Base-by-base conservation (phyloP, 208 protist species). In the Acanthamoeba royreba region DNA sequence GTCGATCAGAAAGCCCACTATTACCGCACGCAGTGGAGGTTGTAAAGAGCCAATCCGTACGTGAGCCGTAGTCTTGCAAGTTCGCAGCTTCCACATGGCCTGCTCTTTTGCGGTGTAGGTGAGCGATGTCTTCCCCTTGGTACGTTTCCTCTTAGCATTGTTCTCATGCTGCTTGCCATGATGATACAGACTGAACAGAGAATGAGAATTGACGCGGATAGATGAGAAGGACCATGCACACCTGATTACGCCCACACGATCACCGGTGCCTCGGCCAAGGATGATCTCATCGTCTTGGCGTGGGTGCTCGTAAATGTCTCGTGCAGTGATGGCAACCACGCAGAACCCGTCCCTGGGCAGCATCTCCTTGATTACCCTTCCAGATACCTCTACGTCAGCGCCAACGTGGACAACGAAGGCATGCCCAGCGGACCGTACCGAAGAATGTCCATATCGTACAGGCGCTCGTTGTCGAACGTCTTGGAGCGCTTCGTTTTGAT, bases 361-460 rank as follows among this genome's bases (percentile, higher is more conserved):
- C 40, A 85, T 25, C 74, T 85, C 74, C 46, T 85, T 46, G 40
- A 85, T 85, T 11, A 85, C 74, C 46, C 74, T 85, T 25, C 25
- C 22, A 13, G 5, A 0, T 11, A 19, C 40, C 28, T 81, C 33
- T 0, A 40, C 55, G 55, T 4, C 19, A 4, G 25, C 19, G 55
- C 49, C 46, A 85, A 0, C 38, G n/a, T 28, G 40, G 0, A 42
- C 40, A 5, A 42, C 40, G 40, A 2, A 81, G 11, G n/a, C 33
- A 81, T 7, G 40, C n/a, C 22, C 13, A 81, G 9, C 22, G 5
- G 22, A 40, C 22, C 35, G 40, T 1, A 81, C 74, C 74, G 42
- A 17, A 85, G 74, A n/a, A 85, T 85, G 74, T 85, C 74, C 74
- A 85, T 85, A 33, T 85, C 74, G 74, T 85, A 85, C 13, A 85